These are phyloP conservation scores for Phytophthora crassamura DNA, from an alignment of 352 stramenopile genomes.

Conservation along the genomic window DNA sequence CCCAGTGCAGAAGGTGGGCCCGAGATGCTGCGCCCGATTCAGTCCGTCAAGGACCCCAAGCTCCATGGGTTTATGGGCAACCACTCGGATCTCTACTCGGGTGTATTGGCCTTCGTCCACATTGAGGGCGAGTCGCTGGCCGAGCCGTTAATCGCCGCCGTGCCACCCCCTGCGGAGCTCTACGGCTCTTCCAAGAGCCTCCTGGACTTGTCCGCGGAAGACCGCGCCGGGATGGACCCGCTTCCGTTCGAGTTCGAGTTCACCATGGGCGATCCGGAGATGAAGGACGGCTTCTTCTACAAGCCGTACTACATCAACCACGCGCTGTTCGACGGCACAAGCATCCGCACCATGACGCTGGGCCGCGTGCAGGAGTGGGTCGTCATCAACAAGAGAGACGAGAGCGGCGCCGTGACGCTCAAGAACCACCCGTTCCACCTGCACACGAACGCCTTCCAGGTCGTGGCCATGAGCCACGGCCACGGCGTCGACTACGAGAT, in stretches of 20 bases:
- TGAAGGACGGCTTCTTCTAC: conserved; percentile 75
- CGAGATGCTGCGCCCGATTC: conserved; percentile 61
- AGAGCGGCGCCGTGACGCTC: conserved; percentile 42
- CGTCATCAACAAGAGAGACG: conserved; percentile 62
- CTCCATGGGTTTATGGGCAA: conserved; percentile 59
- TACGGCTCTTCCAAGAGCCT: conserved; percentile 53
- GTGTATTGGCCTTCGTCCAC: conserved; percentile 68
- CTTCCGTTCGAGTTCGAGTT: conserved; percentile 65
- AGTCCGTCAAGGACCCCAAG: conserved; percentile 50
- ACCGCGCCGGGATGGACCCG: conserved; percentile 40
- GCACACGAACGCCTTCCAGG: conserved; percentile 88
- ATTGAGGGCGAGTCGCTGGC: conserved; percentile 46
- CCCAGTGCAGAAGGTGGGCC: conserved; percentile 23
- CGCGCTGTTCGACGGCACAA: conserved; percentile 54
- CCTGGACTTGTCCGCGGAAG: conserved; percentile 37
- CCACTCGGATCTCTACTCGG: conserved; percentile 64
- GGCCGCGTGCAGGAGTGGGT: conserved; percentile 78
- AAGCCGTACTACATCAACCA: conserved; percentile 82
- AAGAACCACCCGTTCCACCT: conserved; percentile 90
- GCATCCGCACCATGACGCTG: conserved; percentile 60
- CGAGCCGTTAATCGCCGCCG: conserved; percentile 35
- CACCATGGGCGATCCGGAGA: conserved; percentile 48
- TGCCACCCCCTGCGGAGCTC: conserved; percentile 47
- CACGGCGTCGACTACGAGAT: conserved; percentile 75
- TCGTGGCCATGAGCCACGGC: conserved; percentile 75